Conservation (phyloP, 768 basidiomycete genomes). For the Rhodotorula taiwanensis region DNA sequence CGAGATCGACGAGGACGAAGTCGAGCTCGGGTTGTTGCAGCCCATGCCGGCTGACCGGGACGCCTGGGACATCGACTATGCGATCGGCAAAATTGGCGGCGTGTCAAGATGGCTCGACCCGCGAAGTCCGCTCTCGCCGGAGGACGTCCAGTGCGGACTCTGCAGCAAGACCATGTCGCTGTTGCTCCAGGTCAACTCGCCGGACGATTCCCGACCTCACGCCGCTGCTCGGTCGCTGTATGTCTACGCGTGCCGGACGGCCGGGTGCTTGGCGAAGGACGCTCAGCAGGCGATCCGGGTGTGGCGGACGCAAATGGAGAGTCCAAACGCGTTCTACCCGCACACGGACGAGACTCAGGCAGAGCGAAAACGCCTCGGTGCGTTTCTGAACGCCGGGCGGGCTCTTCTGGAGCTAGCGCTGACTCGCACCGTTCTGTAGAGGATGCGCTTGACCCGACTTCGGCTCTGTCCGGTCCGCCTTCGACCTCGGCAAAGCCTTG, state of each 20-base stretch:
- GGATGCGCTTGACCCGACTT: neutral
- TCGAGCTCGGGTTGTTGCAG: slow-evolving; percentile 47
- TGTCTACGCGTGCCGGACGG: slow-evolving; percentile 33
- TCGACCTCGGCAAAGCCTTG: neutral
- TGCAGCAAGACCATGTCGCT: slow-evolving; percentile 32
- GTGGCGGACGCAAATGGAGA: slow-evolving; percentile 26
- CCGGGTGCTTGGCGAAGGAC: slow-evolving; percentile 15
- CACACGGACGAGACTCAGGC: slow-evolving; percentile 17
- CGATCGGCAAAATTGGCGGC: slow-evolving; percentile 38
- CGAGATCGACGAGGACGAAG: slow-evolving; percentile 53
- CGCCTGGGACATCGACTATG: slow-evolving; percentile 36
- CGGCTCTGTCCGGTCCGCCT: neutral
- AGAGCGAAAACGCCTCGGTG: slow-evolving; percentile 15
- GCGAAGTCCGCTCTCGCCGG: slow-evolving; percentile 15
- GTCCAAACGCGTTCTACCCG: slow-evolving; percentile 35
- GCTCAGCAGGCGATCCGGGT: slow-evolving; percentile 1
- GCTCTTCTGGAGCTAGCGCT: neutral
- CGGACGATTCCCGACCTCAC: slow-evolving; percentile 34
- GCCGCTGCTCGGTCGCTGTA: slow-evolving; percentile 36
- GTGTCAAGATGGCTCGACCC: slow-evolving; percentile 35
- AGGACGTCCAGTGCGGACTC: slow-evolving; percentile 20
- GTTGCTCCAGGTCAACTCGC: slow-evolving; percentile 37
- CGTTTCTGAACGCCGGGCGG: neutral
- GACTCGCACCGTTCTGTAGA: neutral
- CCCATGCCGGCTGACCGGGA: slow-evolving; percentile 49